phyloP scores from a whole-genome alignment of 306 rosid genomes.

The Datisca glomerata region DNA sequence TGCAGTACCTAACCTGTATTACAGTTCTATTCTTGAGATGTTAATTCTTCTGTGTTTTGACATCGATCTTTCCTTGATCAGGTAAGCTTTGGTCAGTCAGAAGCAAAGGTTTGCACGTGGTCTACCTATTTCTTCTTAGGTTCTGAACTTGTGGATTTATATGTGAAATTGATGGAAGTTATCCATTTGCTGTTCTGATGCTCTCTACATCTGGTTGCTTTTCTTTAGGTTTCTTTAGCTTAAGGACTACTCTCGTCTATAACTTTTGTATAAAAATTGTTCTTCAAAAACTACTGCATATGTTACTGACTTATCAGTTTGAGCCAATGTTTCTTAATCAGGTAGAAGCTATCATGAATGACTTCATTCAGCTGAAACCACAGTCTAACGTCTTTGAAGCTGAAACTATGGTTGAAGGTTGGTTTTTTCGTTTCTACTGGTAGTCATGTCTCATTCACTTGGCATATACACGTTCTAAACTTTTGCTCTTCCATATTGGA shows the following conservation, averaged over 20 bases:
- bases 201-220: no score
- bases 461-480: background rate
- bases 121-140: conserved; percentile 12
- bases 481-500: conserved; percentile 6
- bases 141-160: conserved; percentile 5
- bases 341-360: conserved; percentile 92
- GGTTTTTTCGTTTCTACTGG: conserved; percentile 8
- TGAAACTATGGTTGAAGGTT: conserved; percentile 99
- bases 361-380: conserved; percentile 86
- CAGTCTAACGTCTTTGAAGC: conserved; percentile 69
- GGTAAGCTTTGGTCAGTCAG: conserved; percentile 94
- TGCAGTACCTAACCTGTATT: no score
- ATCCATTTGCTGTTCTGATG: conserved; percentile 1
- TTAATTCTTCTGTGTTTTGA: conserved; percentile 14
- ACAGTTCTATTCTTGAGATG: background rate
- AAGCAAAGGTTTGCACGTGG: conserved; percentile 67
- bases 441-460: conserved; percentile 7
- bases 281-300: no score
- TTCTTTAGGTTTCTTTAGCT: background rate
- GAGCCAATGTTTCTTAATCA: conserved; percentile 29
- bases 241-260: no score
- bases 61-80: conserved; percentile 26
- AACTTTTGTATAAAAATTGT: no score
- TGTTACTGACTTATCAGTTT: conserved; percentile 5
- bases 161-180: background rate